Conservation (phyloP, 441 rosid species). For the Hypseocharis bilobata region DNA sequence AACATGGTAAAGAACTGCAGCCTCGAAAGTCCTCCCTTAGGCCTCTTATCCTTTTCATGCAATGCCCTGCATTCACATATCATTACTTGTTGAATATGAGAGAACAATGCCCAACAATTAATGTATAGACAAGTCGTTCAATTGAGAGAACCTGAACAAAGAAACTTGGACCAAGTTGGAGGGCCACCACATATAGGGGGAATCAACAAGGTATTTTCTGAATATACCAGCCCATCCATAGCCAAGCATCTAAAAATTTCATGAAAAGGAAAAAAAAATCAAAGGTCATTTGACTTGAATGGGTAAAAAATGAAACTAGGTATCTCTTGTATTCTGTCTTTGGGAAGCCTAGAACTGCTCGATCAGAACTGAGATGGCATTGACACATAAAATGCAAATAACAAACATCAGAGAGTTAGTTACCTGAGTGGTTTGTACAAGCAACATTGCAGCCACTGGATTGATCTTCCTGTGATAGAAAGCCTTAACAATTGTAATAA, state of each 20-base stretch:
- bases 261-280: neutral
- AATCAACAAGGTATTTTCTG: constrained; percentile 61
- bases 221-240: constrained; percentile 86
- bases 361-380: neutral
- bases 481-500: constrained; percentile 27
- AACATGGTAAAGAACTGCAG: constrained; percentile 58
- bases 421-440: constrained; percentile 48
- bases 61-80: constrained; percentile 41
- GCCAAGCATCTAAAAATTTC: constrained; percentile 50
- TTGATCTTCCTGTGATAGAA: constrained; percentile 22
- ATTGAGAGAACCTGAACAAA: constrained; percentile 41
- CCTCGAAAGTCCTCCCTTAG: constrained; percentile 43
- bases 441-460: constrained; percentile 15
- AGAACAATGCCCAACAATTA: neutral
- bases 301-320: neutral
- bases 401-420: neutral
- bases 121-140: neutral
- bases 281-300: neutral
- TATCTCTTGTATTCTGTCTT: neutral
- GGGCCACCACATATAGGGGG: constrained; percentile 94
- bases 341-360: neutral
- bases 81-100: neutral
- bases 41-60: constrained; percentile 55
- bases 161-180: constrained; percentile 64
- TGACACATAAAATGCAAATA: neutral